phyloP scores from a whole-genome alignment of 2,329 filamentous ascomycete genomes.

The Clathrospora elynae region DNA sequence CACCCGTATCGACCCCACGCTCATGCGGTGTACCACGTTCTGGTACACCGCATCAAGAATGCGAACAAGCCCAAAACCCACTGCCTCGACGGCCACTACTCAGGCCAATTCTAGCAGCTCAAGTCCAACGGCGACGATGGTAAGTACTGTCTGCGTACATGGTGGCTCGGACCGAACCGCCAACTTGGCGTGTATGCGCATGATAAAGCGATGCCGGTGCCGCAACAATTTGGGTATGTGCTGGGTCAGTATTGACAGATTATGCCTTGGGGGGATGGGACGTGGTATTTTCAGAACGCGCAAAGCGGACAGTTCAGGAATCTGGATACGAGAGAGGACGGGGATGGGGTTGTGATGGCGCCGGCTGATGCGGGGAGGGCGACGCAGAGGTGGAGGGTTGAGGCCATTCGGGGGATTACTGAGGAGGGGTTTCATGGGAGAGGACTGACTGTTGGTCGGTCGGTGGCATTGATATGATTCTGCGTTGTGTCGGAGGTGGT shows the following conservation, averaged over 20 bases:
- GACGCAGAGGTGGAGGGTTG: slow-evolving; percentile 31
- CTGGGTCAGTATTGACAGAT: slow-evolving; percentile 27
- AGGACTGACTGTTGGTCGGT: not conserved
- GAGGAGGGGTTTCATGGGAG: slow-evolving; percentile 8
- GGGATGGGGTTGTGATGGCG: slow-evolving; percentile 21
- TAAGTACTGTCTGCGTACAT: slow-evolving; percentile 23
- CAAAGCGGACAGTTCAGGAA: slow-evolving; percentile 17
- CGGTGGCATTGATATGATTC: too few species aligned
- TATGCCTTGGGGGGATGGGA: slow-evolving; percentile 29
- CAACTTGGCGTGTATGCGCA: slow-evolving; percentile 23
- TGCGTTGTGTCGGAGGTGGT: too few species aligned
- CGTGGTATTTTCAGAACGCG: slow-evolving; percentile 28
- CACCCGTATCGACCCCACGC: slow-evolving; percentile 21
- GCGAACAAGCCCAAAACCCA: slow-evolving; percentile 14
- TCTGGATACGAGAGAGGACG: slow-evolving; percentile 28
- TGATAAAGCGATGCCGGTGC: slow-evolving; percentile 25
- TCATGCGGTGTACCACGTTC: too few species aligned
- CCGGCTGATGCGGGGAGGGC: slow-evolving; percentile 17
- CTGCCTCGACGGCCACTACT: slow-evolving; percentile 28
- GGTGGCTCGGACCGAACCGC: slow-evolving; percentile 27
- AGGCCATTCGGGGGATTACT: slow-evolving; percentile 21
- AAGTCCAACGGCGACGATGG: slow-evolving; percentile 18
- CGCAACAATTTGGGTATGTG: slow-evolving; percentile 13
- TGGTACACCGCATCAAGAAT: slow-evolving; percentile 36
- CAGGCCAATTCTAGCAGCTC: slow-evolving; percentile 36